Evolutionary conservation across 176 grass and related monocot species (phyloP), one percentile per base, ranked within the genome.

Genomic region (Urochloa ruziziensis): DNA sequence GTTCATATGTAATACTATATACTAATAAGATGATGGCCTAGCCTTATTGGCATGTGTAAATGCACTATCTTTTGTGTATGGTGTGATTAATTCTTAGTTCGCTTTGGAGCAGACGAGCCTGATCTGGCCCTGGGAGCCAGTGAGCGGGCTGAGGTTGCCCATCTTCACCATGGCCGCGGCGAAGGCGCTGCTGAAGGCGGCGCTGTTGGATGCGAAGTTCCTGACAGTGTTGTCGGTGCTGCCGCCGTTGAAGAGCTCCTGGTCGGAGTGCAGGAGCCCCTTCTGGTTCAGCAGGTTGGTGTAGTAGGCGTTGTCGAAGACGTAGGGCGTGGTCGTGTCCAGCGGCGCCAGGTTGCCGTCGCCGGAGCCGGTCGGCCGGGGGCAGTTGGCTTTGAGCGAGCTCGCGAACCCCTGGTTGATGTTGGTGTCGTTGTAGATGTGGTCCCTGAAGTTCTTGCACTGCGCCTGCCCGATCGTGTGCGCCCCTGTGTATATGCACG

Each of bases 241-340:
- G 51, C 93, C 90, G 30, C 88, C 88, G n/a, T 86, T 95, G 85
- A 90, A 95, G n/a, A 95, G 80, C 73, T n/a, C 84, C 80, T 95
- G 93, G 62, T 95, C 93, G 19, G 93, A 92, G 82, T 88, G 90
- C 11, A 95, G 88, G 35, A 95, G 74, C 13, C 90, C 90, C 70
- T 77, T 83, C 59, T 86, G 70, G 0, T 42, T 62, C 10, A 90
- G n/a, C 5, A 95, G 88, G 78, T 95, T 92, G 54, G 0, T 87
- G 85, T 90, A 95, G 64, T 90, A 95, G 29, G 83, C 64, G 62
- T 82, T 95, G 75, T 91, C 92, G 40, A 94, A 94, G 1, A 3
- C 4, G 77, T 60, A 43, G 2, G 92, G 47, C 25, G 74, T 91
- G 15, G 49, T 10, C 21, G 51, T 72, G 88, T 96, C 94, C 0